Base-by-base conservation (phyloP, 1,284 basidiomycete species). In the Cryptococcus sp. region DNA sequence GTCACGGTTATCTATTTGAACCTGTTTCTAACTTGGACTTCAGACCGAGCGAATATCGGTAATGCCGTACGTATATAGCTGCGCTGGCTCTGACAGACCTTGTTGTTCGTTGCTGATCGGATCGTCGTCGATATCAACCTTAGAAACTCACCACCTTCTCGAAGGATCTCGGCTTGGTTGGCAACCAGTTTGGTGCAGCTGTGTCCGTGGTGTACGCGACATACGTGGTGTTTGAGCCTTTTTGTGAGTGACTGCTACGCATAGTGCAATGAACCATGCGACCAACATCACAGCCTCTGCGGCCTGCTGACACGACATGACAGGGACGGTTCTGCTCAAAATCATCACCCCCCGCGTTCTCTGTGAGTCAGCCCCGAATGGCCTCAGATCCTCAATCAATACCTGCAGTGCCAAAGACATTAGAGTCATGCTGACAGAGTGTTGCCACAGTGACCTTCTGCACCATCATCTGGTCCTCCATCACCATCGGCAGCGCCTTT, bases 151-250 rank as follows among this genome's bases (percentile, higher is more conserved):
- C 56, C 35, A 48, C 40, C 4, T 56, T 56, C 42, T 46, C 46
- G 12, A 35, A 35, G 35, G 55, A 56, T 40, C 50, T 56, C 38
- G 55, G 55, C 6, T 40, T 53, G n/a, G 47, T 53, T 42, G 56
- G 50, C n/a, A 57, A 61, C 21, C 55, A 66, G 40, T 67, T 55
- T 43, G 63, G 59, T 37, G 64, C 65, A 3, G 62, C 59, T 8
- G 61, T 64, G 40, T 63, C 61, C 23, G 60, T 69, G 9, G 62
- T 67, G 4, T 69, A 67, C 39, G 57, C 66, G 9, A 69, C 63
- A 18, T 69, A 69, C 47, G 66, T 69, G 33, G 63, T 66, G 16
- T 67, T 65, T 54, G 66, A 66, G 47, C 66, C 67, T 2, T 54
- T 68, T 1, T 69, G 64, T 52, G 28, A 23, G 38, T 36, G 3